These are phyloP conservation scores for Cryomyces antarcticus DNA, from an alignment of 495 filamentous ascomycete genomes.

Conservation along the genomic window DNA sequence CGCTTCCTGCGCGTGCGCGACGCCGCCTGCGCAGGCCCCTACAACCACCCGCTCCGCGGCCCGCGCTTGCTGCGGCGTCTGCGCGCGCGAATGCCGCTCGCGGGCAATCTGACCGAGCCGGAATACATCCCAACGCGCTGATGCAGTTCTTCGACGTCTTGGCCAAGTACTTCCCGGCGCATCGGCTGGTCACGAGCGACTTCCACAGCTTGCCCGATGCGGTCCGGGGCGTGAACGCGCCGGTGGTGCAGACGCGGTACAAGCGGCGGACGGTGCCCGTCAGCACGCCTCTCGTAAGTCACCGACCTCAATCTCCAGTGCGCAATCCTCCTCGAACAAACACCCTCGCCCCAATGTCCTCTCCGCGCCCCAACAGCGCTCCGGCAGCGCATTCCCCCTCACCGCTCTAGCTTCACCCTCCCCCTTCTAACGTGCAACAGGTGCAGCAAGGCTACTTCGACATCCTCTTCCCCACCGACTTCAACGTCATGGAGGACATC, in stretches of 20 bases:
- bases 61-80: slow-evolving; percentile 35
- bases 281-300: slow-evolving; percentile 66
- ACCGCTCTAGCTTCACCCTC: too few species aligned
- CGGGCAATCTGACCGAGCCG: slow-evolving; percentile 50
- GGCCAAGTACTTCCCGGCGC: slow-evolving; percentile 64
- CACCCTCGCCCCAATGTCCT: too few species aligned
- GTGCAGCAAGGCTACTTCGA: slow-evolving; percentile 98
- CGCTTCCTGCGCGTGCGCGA: slow-evolving; percentile 67
- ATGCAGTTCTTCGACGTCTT: slow-evolving; percentile 95
- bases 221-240: slow-evolving; percentile 64
- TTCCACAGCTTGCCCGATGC: slow-evolving; percentile 73
- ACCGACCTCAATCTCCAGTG: too few species aligned
- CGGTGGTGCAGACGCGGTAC: slow-evolving; percentile 90
- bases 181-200: slow-evolving; percentile 75
- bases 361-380: too few species aligned
- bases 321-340: too few species aligned
- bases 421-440: slow-evolving; percentile 21
- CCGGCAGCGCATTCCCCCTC: too few species aligned
- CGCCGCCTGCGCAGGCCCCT: slow-evolving; percentile 31
- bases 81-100: slow-evolving; percentile 40
- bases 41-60: slow-evolving; percentile 32
- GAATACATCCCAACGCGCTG: slow-evolving; percentile 85
- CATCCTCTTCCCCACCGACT: slow-evolving; percentile 95
- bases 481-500: slow-evolving; percentile 65
- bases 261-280: slow-evolving; percentile 72